Evolutionary conservation across 192 early-diverging fungal species (phyloP), one percentile per base, ranked within the genome.

Genomic region (Coemansia sp.): DNA sequence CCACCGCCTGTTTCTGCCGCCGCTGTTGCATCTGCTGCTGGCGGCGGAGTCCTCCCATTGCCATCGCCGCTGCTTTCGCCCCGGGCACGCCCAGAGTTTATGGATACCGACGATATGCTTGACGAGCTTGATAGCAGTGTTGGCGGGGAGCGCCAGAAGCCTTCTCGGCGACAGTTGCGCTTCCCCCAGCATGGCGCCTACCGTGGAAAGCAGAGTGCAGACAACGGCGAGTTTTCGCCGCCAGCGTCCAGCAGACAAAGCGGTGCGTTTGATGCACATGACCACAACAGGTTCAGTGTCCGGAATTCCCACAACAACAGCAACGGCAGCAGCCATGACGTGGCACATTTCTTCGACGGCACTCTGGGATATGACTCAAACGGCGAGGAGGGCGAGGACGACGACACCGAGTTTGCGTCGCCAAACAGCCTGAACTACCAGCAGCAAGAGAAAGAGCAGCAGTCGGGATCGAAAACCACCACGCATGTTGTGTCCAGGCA

Each of bases 31-130:
- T 36, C 66, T 74, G 58, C 69, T 71, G 29, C 48, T 20, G 9
- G 1, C 22, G 22, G 48, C 22, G 48, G 20, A 20, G 61, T 62
- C 13, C 62, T 65, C 56, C 72, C 72, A 41, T 55, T 80, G 32
- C 77, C 77, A 1, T 74, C 77, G 54, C 77, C 77, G 41, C 66
- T 74, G 58, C 72, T 71, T 14, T 80, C 77, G 72, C 77, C 77
- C 33, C 69, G 69, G 7, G 69, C 69, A 22, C 69, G 42, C 4
- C 65, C 71, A 1, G 75, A 70, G 56, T 52, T 63, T 0, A 70
- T 70, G 74, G 68, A 76, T 46, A 70, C 74, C 8, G 73, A 69
- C 55, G 74, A 66, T 22, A 43, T 66, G 35, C 52, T 48, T 15
- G 70, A 66, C 22, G 60, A 25, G 9, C 4, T 40, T 45, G 35